Percentiles rank a stretch among this genome's conserved stretches.
Evolutionary conservation across 306 rosid genomes (phyloP).

Genomic region (Glycine latifolia): DNA sequence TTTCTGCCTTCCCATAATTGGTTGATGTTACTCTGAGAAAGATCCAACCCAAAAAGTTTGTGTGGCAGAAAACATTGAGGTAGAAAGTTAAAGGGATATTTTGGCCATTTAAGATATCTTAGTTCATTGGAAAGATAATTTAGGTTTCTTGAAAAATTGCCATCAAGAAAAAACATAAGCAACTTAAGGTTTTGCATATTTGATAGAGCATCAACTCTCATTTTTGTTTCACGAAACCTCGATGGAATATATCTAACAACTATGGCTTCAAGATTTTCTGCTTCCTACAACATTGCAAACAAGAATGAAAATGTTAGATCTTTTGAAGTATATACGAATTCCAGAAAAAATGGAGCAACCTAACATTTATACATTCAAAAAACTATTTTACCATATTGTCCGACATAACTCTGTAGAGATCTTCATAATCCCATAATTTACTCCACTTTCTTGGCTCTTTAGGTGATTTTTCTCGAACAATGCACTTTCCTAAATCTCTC

Average conservation of each 20-base stretch:
- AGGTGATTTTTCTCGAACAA: not conserved
- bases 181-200: not conserved
- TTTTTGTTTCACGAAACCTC: not conserved
- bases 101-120: not conserved
- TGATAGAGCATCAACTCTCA: slow-evolving; percentile 7
- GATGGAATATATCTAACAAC: no score
- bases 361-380: not conserved
- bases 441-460: not conserved
- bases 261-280: slow-evolving; percentile 24
- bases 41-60: slow-evolving; percentile 28
- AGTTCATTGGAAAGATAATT: not conserved
- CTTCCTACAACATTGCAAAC: not conserved
- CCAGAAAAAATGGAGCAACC: not conserved
- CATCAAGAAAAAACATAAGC: not conserved
- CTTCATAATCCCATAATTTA: slow-evolving; percentile 7
- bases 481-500: no score
- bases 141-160: not conserved
- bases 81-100: slow-evolving; percentile 16
- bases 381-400: not conserved
- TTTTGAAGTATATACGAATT: not conserved
- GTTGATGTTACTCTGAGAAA: not conserved
- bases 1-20: slow-evolving; percentile 23
- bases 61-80: slow-evolving; percentile 14
- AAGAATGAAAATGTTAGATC: not conserved
- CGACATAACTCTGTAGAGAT: not conserved